These are phyloP conservation scores for Trichoderma atroviride DNA, from an alignment of 2,329 filamentous ascomycete genomes.

Conservation along the genomic window DNA sequence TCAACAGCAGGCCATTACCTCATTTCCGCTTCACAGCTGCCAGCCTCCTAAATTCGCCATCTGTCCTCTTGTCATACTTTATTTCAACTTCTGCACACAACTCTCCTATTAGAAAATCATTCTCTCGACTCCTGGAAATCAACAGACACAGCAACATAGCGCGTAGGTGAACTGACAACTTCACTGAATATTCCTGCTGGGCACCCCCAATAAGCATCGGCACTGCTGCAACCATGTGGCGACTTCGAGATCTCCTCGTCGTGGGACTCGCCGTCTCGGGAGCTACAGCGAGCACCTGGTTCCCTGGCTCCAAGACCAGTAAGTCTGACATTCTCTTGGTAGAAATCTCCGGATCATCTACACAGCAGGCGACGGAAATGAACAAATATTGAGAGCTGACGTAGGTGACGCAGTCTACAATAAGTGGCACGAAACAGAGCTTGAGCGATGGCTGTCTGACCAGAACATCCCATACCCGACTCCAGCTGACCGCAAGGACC, in stretches of 20 bases:
- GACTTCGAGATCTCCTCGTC: slow-evolving; percentile 70
- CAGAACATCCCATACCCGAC: slow-evolving; percentile 89
- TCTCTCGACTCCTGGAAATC: neutral
- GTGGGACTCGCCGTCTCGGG: slow-evolving; percentile 72
- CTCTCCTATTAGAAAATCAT: neutral
- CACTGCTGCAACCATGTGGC: slow-evolving; percentile 64
- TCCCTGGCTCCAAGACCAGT: slow-evolving; percentile 75
- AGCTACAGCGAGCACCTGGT: slow-evolving; percentile 78
- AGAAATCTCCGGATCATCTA: neutral
- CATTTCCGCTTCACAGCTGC: slow-evolving; percentile 8
- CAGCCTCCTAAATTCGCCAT: slow-evolving; percentile 7
- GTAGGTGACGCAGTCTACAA: slow-evolving; percentile 74
- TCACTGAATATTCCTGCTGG: neutral
- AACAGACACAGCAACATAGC: neutral
- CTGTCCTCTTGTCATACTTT: neutral
- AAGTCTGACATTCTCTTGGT: slow-evolving; percentile 40
- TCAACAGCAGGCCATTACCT: slow-evolving; percentile 23
- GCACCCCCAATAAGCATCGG: neutral
- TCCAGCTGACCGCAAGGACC: slow-evolving; percentile 86
- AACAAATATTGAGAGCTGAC: neutral
- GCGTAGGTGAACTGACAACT: neutral
- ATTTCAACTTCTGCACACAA: neutral
- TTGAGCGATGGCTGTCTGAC: slow-evolving; percentile 95
- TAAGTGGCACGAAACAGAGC: slow-evolving; percentile 97
- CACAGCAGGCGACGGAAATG: neutral